These are phyloP conservation scores for Petasospora fabianii DNA, from an alignment of 1,139 yeast species.

Conservation along the genomic window DNA sequence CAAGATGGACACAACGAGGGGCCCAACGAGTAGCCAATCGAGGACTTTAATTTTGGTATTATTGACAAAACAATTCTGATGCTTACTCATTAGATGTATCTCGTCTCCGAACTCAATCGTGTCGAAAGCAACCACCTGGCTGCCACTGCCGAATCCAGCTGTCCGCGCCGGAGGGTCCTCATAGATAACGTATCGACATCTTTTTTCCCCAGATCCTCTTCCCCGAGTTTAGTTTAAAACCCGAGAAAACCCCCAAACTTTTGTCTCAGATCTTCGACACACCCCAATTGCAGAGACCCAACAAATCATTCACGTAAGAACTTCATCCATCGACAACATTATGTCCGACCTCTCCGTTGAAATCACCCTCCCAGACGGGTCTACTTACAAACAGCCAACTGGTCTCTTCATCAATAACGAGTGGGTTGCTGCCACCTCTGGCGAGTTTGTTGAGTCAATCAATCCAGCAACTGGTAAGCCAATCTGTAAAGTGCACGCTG, in stretches of 20 bases:
- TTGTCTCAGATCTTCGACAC: not conserved
- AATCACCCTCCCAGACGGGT: slow-evolving; percentile 22
- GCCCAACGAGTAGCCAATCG: too few relatives aligned
- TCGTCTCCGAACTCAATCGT: not conserved
- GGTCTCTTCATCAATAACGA: slow-evolving; percentile 63
- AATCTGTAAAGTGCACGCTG: slow-evolving; percentile 63
- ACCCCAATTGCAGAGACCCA: not conserved
- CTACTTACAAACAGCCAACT: slow-evolving; percentile 45
- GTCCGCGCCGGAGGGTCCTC: too few relatives aligned
- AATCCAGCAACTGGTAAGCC: slow-evolving; percentile 67
- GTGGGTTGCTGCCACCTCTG: slow-evolving; percentile 44
- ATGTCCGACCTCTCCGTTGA: slow-evolving; percentile 21
- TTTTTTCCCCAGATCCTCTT: not conserved
- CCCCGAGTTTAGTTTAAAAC: not conserved
- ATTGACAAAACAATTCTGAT: not conserved
- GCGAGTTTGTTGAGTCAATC: slow-evolving; percentile 50
- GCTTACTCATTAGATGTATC: not conserved
- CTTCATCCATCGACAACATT: too few relatives aligned
- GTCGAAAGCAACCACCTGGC: too few relatives aligned
- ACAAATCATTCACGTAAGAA: not conserved
- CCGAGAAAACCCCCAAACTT: not conserved
- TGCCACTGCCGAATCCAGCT: not conserved
- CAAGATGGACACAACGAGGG: not conserved
- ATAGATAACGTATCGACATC: not conserved
- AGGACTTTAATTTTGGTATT: too few relatives aligned